These are phyloP conservation scores for Jaenimonas drosophilae DNA, from an alignment of 208 protist species.

Conservation along the genomic window DNA sequence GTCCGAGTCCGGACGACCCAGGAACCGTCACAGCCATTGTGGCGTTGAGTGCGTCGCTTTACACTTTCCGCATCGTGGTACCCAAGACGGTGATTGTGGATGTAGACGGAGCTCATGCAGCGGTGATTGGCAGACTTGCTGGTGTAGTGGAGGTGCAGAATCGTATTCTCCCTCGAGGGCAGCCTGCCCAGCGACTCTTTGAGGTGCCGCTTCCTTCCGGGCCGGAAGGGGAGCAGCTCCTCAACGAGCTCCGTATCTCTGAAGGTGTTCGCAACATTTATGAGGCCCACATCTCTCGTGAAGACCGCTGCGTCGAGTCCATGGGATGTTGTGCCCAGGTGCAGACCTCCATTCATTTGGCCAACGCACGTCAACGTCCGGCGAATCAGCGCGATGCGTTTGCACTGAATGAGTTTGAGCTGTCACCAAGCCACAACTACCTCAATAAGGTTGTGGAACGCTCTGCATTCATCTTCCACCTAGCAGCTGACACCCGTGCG, in stretches of 20 bases:
- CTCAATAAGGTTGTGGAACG: constrained; percentile 27
- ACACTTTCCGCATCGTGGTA: constrained; percentile 61
- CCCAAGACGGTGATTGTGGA: constrained; percentile 59
- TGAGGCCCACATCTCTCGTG: constrained; percentile 50
- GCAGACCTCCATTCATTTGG: constrained; percentile 36
- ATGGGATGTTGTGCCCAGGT: constrained; percentile 65
- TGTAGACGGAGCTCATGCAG: constrained; percentile 9
- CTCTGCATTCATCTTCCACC: constrained; percentile 75
- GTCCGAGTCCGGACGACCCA: constrained; percentile 37
- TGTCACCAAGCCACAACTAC: constrained; percentile 28
- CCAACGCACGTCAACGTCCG: constrained; percentile 19
- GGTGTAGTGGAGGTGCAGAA: constrained; percentile 19
- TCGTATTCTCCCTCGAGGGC: constrained; percentile 54
- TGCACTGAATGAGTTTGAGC: constrained; percentile 52
- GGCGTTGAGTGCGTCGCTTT: constrained; percentile 42
- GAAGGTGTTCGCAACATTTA: constrained; percentile 71
- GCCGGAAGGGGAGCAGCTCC: constrained; percentile 38
- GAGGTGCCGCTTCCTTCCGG: constrained; percentile 47
- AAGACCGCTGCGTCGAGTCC: constrained; percentile 41
- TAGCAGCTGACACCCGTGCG: constrained; percentile 43
- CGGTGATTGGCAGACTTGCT: too few relatives aligned
- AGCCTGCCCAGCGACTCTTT: constrained; percentile 20
- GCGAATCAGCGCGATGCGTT: constrained; percentile 58
- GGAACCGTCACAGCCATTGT: constrained; percentile 55
- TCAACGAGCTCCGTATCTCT: constrained; percentile 50